Percentiles rank a stretch among this genome's conserved stretches.
Conservation (phyloP, 2,329 filamentous ascomycete genomes). For the Passalora sequoiae region DNA sequence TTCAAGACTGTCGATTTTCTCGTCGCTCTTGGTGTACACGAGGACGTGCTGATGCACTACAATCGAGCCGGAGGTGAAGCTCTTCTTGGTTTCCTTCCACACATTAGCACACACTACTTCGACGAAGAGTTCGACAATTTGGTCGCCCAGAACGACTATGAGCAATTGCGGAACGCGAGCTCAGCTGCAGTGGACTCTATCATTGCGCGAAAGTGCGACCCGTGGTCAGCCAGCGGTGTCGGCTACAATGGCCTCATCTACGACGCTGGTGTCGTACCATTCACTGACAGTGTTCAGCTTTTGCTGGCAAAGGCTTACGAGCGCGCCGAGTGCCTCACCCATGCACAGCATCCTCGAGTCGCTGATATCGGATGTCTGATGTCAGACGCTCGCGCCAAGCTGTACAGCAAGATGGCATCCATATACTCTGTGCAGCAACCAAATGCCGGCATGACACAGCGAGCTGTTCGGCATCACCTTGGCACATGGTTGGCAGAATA, state of each 20-base stretch:
- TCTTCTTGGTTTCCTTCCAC: slow-evolving; percentile 2
- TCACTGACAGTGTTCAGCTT: background rate
- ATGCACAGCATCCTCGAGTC: too few relatives aligned
- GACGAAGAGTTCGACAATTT: slow-evolving; percentile 1
- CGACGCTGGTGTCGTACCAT: background rate
- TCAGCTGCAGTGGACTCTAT: background rate
- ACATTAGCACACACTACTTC: background rate
- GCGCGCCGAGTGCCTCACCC: background rate
- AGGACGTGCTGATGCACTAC: slow-evolving; percentile 7
- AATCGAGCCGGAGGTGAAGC: slow-evolving; percentile 1
- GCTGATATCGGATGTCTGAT: background rate
- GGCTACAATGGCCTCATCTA: background rate
- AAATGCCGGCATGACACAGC: background rate
- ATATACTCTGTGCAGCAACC: background rate
- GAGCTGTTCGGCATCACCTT: background rate
- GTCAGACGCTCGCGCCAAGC: background rate
- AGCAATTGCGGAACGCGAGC: background rate
- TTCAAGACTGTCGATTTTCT: slow-evolving; percentile 3
- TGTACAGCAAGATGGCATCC: background rate
- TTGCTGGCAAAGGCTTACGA: background rate
- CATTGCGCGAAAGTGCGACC: background rate
- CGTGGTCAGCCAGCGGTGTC: background rate
- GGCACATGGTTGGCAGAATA: background rate
- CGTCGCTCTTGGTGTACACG: background rate
- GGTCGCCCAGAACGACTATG: slow-evolving; percentile 9